phyloP scores from a whole-genome alignment of 1,139 yeast genomes.

The Taiozyma onychis region DNA sequence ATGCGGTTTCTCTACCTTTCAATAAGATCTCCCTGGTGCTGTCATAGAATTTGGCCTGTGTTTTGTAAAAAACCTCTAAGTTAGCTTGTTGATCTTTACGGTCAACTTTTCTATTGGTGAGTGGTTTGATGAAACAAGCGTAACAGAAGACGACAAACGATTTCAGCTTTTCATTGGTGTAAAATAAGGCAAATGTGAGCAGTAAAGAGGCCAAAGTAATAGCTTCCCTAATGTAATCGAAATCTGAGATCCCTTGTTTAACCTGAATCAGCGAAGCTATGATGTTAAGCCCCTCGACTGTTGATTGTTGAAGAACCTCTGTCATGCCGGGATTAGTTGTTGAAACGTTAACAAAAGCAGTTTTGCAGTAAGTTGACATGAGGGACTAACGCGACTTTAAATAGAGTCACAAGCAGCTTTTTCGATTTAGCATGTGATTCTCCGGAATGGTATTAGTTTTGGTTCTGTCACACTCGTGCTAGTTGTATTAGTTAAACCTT shows the following conservation, averaged over 20 bases:
- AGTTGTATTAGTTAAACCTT: not conserved
- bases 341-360: not conserved
- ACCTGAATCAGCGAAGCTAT: conserved; percentile 2
- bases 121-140: conserved; percentile 68
- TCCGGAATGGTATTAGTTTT: not conserved
- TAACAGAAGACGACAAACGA: conserved; percentile 28
- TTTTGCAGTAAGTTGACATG: not conserved
- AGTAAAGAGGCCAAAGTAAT: conserved; percentile 6
- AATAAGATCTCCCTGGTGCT: conserved; percentile 57
- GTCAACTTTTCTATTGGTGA: conserved; percentile 34
- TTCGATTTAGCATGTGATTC: not conserved
- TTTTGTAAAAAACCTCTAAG: conserved; percentile 65
- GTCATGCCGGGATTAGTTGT: conserved; percentile 3
- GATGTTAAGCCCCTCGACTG: conserved; percentile 1
- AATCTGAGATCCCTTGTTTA: not conserved
- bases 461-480: not conserved
- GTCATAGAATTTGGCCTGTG: conserved; percentile 74
- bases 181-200: conserved; percentile 6
- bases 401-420: not conserved
- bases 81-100: conserved; percentile 54
- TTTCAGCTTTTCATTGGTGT: conserved; percentile 12
- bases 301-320: conserved; percentile 8
- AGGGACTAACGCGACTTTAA: not conserved
- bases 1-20: conserved; percentile 66
- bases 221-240: conserved; percentile 6